Evolutionary conservation across 495 filamentous ascomycete species (phyloP).

Genomic region (Acidiella bohemica): DNA sequence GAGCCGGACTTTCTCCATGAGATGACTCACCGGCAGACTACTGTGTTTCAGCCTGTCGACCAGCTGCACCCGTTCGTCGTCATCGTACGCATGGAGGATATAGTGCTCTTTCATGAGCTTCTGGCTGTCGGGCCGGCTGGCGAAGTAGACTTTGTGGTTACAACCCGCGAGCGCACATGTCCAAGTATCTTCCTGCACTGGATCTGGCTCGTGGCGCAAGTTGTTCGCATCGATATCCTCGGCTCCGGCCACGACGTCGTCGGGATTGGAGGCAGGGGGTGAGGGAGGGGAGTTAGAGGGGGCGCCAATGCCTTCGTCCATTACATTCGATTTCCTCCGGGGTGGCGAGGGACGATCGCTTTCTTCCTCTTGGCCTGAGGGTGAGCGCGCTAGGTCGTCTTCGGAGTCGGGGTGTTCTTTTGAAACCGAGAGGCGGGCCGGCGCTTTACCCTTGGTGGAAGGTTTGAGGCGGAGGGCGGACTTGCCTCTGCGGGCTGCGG

Average conservation of each 20-base stretch:
- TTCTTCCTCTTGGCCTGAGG: conserved; percentile 10
- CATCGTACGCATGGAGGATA: conserved; percentile 48
- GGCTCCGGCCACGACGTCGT: conserved; percentile 1
- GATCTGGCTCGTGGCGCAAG: conserved; percentile 34
- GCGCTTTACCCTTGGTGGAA: conserved; percentile 22
- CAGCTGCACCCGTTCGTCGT: conserved; percentile 45
- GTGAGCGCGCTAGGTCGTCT: conserved; percentile 9
- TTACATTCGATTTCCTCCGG: conserved; percentile 2
- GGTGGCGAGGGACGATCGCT: neutral
- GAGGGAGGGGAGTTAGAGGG: conserved; percentile 16
- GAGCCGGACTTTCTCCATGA: conserved; percentile 22
- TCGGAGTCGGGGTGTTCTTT: conserved; percentile 31
- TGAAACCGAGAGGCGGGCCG: conserved; percentile 3
- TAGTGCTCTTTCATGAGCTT: conserved; percentile 51
- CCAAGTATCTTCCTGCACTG: conserved; percentile 47
- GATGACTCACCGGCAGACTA: conserved; percentile 45
- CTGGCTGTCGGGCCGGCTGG: conserved; percentile 42
- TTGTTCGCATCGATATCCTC: no score
- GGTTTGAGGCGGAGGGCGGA: conserved; percentile 18
- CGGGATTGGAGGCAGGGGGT: neutral
- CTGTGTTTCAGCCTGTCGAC: conserved; percentile 39
- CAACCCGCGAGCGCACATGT: conserved; percentile 57
- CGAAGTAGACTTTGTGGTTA: conserved; percentile 44
- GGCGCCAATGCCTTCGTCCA: conserved; percentile 22
- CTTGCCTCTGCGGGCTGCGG: conserved; percentile 37